phyloP scores from a whole-genome alignment of 805 yeast species.

The Saccharomyces kudriavzevii region DNA sequence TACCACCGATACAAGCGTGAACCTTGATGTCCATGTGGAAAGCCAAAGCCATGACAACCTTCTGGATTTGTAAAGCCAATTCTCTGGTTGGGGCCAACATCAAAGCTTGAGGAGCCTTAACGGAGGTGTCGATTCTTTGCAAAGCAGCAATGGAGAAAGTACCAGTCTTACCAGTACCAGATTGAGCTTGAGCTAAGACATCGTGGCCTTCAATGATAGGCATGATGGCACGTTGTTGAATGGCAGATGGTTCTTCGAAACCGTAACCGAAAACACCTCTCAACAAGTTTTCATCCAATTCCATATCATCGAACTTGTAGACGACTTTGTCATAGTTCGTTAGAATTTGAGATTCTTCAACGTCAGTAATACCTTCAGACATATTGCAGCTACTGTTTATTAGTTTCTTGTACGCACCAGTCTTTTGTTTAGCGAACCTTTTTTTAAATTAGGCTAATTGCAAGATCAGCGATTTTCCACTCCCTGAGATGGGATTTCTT shows the following conservation, averaged over 20 bases:
- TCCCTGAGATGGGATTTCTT: constrained; percentile 2
- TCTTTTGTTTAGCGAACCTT: not conserved
- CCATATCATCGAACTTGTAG: constrained; percentile 62
- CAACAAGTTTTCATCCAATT: constrained; percentile 52
- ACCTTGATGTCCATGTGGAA: constrained; percentile 77
- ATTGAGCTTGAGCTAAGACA: constrained; percentile 93
- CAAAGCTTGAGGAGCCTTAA: constrained; percentile 75
- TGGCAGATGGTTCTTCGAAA: constrained; percentile 89
- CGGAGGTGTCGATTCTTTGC: constrained; percentile 60
- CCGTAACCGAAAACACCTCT: constrained; percentile 75
- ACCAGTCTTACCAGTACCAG: constrained; percentile 98
- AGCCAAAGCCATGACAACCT: constrained; percentile 80
- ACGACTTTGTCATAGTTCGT: constrained; percentile 89
- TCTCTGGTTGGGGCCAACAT: constrained; percentile 94
- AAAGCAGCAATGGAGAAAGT: constrained; percentile 79
- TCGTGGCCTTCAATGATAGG: constrained; percentile 90
- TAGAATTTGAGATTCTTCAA: constrained; percentile 72
- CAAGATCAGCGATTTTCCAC: not conserved
- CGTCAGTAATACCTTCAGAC: constrained; percentile 59
- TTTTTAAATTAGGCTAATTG: not conserved
- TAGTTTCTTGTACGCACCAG: not conserved
- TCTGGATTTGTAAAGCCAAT: constrained; percentile 87
- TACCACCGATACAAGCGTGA: constrained; percentile 96
- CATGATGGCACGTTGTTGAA: constrained; percentile 89
- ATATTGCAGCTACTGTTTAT: constrained; percentile 5